These are phyloP conservation scores for Aureobasidium namibiae DNA, from an alignment of 2,329 filamentous ascomycete species.

Conservation along the genomic window DNA sequence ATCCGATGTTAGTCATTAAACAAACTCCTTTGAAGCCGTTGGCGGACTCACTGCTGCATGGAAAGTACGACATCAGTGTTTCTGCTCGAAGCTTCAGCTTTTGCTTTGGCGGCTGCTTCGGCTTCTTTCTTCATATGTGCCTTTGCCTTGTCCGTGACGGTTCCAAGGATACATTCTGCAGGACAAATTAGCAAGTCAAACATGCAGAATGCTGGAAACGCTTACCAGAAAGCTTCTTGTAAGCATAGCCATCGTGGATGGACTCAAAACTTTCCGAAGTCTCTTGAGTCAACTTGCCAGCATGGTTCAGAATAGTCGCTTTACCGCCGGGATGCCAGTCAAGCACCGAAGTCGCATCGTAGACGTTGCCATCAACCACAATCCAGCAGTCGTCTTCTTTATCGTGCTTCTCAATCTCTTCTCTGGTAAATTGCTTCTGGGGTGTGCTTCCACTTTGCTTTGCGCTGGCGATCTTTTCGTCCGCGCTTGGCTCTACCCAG, in stretches of 20 bases:
- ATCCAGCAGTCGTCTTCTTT: conserved; percentile 45
- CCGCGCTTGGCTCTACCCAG: conserved; percentile 44
- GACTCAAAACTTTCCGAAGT: conserved; percentile 43
- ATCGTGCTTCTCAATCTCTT: conserved; percentile 47
- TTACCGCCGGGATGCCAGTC: conserved; percentile 44
- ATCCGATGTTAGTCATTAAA: conserved; percentile 24
- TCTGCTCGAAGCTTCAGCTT: conserved; percentile 22
- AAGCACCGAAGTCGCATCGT: conserved; percentile 41
- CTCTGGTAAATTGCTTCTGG: conserved; percentile 43
- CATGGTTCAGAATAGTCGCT: conserved; percentile 41
- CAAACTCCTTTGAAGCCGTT: conserved; percentile 14
- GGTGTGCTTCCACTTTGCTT: conserved; percentile 39
- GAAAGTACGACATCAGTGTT: conserved; percentile 25
- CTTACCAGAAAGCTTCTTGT: conserved; percentile 39
- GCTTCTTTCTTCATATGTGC: conserved; percentile 40
- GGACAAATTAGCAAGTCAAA: background rate
- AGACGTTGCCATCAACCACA: conserved; percentile 45
- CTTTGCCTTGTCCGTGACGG: conserved; percentile 41
- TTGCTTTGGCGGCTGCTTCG: conserved; percentile 33
- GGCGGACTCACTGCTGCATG: background rate
- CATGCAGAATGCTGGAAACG: background rate
- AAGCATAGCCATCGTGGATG: conserved; percentile 45
- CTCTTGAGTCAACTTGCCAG: conserved; percentile 41
- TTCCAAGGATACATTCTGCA: conserved; percentile 42
- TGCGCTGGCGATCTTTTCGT: conserved; percentile 37